Evolutionary conservation across 306 rosid species (phyloP), one percentile per base, ranked within the genome.

Genomic region (Parietaria judaica): DNA sequence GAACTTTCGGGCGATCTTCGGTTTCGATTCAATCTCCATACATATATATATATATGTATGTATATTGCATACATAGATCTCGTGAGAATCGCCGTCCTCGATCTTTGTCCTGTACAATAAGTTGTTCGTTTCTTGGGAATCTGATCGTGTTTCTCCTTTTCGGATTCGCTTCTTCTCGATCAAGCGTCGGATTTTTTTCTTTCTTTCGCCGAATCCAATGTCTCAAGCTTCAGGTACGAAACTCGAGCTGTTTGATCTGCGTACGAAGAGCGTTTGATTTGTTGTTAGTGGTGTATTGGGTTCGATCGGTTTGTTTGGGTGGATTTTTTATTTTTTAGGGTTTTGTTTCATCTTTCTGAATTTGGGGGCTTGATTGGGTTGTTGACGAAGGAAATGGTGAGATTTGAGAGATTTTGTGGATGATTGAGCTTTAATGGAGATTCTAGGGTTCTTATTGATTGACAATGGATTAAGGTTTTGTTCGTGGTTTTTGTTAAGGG

Each of bases 1-100:
- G 66, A 48, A 61, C 31, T 61, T 61, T 61, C 55, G 4, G 14
- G 66, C 66, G 6, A 61, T 61, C 66, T 61, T 61, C 66, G 23
- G 31, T 49, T 11, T 48, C 15, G 7, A 61, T 44, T 11, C 53
- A 47, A 31, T 23, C 5, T 34, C 14, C 36, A 31, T 9, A 47
- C 6, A 16, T 45, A 11, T 47, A 61, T 61, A 31, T 34, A 48
- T 45, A 47, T 58, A 41, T 17, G n/a, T 59, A 39, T 8, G 4
- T 59, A n/a, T 39, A 12, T 37, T 46, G 52, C 7, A n/a, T 45
- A 15, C 15, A 11, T 44, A 60, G 64, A 41, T 44, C 64, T 60
- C 45, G 50, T 34, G n/a, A 34, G 56, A 13, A 61, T 46, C 41
- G 37, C 44, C 63, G 41, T 16, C 37, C 36, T 8, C 6, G 38